phyloP scores from a whole-genome alignment of 192 early-diverging fungal species.

The Rhizophlyctis rosea region DNA sequence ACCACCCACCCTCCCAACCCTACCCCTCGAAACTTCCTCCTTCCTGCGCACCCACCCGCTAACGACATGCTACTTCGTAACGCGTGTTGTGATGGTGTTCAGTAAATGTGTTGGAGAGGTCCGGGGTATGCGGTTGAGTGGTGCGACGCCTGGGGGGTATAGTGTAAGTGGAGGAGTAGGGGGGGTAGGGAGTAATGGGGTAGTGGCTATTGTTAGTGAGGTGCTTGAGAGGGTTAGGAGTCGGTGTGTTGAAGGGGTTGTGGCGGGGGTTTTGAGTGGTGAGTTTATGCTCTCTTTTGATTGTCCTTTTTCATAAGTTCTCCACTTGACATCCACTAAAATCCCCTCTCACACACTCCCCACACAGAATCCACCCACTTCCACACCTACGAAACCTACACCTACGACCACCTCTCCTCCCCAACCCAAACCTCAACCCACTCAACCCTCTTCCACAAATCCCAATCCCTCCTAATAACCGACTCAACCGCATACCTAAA shows the following conservation, averaged over 20 bases:
- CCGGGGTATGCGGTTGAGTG: conserved; percentile 67
- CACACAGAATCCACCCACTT: conserved; percentile 75
- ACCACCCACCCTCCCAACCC: no score
- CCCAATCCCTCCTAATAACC: conserved; percentile 15
- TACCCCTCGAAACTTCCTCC: background rate
- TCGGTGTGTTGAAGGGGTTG: conserved; percentile 71
- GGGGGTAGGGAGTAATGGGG: conserved; percentile 57
- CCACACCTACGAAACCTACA: conserved; percentile 71
- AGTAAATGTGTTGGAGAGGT: conserved; percentile 77
- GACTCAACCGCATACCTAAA: conserved; percentile 64
- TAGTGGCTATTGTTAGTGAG: conserved; percentile 61
- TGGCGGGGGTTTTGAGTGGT: conserved; percentile 75
- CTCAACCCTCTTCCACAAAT: background rate
- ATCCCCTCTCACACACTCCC: background rate
- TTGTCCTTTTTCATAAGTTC: background rate
- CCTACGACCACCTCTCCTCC: conserved; percentile 40
- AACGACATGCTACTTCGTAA: conserved; percentile 72
- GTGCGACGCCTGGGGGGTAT: conserved; percentile 59
- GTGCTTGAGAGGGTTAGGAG: conserved; percentile 70
- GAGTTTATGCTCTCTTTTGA: conserved; percentile 29
- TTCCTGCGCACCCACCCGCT: conserved; percentile 47
- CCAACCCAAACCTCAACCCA: conserved; percentile 8
- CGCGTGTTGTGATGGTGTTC: conserved; percentile 70
- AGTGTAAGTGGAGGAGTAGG: conserved; percentile 65
- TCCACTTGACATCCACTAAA: background rate